Evolutionary conservation across 768 basidiomycete species (phyloP).

Genomic region (Russula brevipes): DNA sequence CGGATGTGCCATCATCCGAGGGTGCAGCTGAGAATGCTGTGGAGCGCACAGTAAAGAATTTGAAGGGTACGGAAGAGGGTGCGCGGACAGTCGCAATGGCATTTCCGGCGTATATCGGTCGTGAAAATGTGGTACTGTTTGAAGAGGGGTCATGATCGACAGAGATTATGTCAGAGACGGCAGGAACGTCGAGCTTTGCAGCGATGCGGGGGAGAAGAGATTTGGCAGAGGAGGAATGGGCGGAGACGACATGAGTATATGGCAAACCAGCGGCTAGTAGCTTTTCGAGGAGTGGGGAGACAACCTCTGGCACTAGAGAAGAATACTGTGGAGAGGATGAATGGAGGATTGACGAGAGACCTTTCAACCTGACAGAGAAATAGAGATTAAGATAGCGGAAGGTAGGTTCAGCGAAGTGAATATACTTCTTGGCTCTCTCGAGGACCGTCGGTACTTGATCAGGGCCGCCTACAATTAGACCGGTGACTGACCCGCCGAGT

Average conservation of each 20-base stretch:
- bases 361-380: constrained; percentile 49
- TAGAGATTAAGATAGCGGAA: constrained; percentile 2
- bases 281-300: constrained; percentile 79
- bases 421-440: constrained; percentile 76
- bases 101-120: constrained; percentile 97
- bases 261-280: constrained; percentile 55
- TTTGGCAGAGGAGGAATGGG: constrained; percentile 90
- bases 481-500: constrained; percentile 82
- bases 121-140: constrained; percentile 78
- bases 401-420: not conserved
- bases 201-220: constrained; percentile 91
- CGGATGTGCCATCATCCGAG: constrained; percentile 47
- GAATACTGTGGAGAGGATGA: constrained; percentile 66
- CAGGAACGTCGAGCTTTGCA: constrained; percentile 81
- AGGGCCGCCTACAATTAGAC: constrained; percentile 63
- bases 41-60: constrained; percentile 91
- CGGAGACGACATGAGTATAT: constrained; percentile 89
- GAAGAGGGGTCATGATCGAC: constrained; percentile 66
- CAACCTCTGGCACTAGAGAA: constrained; percentile 63
- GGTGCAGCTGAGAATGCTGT: constrained; percentile 78
- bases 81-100: constrained; percentile 91
- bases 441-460: constrained; percentile 62
- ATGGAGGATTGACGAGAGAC: constrained; percentile 61
- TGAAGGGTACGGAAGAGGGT: constrained; percentile 68
- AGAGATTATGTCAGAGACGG: constrained; percentile 86